phyloP scores from a whole-genome alignment of 441 rosid species.

The Gossypium trilobum region DNA sequence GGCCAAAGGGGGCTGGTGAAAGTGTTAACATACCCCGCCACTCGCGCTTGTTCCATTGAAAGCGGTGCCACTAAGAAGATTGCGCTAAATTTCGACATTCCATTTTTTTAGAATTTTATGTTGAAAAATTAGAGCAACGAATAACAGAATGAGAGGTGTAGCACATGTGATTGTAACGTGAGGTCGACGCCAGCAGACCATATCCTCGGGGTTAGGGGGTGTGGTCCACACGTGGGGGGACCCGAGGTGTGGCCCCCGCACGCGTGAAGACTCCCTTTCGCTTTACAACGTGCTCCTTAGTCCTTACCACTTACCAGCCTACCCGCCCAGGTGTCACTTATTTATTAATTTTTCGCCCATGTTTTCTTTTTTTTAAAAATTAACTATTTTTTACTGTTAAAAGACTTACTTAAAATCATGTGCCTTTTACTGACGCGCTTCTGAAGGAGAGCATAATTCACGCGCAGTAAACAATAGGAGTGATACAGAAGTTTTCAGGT shows the following conservation, averaged over 20 bases:
- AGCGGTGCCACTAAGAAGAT: constrained; percentile 19
- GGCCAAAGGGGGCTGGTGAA: constrained; percentile 22
- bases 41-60: constrained; percentile 27
- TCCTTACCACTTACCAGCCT: not conserved
- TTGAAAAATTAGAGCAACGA: not conserved
- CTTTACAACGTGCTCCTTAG: constrained; percentile 31
- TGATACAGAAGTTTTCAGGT: not conserved
- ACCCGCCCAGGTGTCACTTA: not conserved
- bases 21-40: constrained; percentile 36
- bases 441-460: not conserved
- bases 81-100: not conserved
- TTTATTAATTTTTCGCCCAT: not conserved
- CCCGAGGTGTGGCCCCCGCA: constrained; percentile 34
- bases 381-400: not conserved
- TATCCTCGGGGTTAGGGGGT: not conserved
- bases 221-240: constrained; percentile 29
- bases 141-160: constrained; percentile 4
- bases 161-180: constrained; percentile 13
- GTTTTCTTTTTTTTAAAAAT: not conserved
- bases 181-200: constrained; percentile 32
- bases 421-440: not conserved
- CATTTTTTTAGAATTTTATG: not conserved
- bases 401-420: not conserved
- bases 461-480: not conserved
- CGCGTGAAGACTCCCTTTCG: constrained; percentile 27